Percentiles rank a stretch among this genome's conserved stretches.
phyloP scores from a whole-genome alignment of 139 green algal genomes.

The Chlorella sorokiniana region DNA sequence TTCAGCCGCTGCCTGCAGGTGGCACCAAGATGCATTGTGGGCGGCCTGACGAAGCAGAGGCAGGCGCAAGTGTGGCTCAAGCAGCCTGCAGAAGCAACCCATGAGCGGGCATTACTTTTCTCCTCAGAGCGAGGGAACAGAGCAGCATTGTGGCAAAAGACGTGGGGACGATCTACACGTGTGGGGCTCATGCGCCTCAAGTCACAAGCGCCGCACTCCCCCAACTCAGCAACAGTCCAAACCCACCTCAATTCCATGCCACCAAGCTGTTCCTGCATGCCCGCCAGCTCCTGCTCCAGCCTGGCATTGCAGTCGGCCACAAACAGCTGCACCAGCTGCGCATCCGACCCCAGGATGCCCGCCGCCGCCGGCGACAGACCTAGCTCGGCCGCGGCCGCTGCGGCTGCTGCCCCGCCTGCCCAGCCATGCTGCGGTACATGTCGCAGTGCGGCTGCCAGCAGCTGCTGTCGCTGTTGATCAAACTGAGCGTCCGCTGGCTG shows the following conservation, averaged over 20 bases:
- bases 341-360: slow-evolving; percentile 52
- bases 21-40: not conserved
- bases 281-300: slow-evolving; percentile 35
- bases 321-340: slow-evolving; percentile 65
- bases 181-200: not conserved
- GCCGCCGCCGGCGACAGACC: slow-evolving; percentile 58
- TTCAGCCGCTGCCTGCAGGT: slow-evolving; percentile 44
- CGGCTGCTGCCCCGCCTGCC: slow-evolving; percentile 37
- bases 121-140: too few species aligned
- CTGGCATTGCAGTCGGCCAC: slow-evolving; percentile 55
- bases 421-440: slow-evolving; percentile 53
- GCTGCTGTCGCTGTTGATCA: not conserved
- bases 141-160: not conserved
- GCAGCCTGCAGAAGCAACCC: too few species aligned
- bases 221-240: not conserved
- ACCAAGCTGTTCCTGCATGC: slow-evolving; percentile 24
- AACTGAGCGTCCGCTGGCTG: not conserved
- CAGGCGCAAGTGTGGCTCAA: not conserved
- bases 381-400: slow-evolving; percentile 57
- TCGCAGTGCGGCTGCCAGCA: slow-evolving; percentile 14
- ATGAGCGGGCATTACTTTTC: too few species aligned
- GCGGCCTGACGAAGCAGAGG: too few species aligned
- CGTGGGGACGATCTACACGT: not conserved
- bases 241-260: not conserved
- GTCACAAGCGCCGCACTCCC: not conserved